Evolutionary conservation across 345 rosid species (phyloP).

Genomic region (Chamaenerion angustifolium): DNA sequence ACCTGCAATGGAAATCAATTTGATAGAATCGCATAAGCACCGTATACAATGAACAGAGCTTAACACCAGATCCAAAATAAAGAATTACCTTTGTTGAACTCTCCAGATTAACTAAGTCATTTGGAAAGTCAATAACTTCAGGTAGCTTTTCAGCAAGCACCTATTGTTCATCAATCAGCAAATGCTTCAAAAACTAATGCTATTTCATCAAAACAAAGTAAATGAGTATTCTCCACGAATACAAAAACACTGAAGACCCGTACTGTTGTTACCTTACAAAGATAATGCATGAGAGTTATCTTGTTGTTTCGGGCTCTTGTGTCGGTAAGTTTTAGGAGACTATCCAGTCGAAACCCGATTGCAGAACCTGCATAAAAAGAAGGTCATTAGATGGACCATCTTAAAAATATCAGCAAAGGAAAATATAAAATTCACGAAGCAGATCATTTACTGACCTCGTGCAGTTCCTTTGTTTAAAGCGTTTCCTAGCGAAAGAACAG

Average conservation of each 20-base stretch:
- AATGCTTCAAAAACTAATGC: too few species aligned
- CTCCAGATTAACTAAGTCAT: constrained; percentile 56
- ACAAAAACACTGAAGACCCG: not conserved
- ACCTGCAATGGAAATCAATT: constrained; percentile 25
- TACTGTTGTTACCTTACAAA: constrained; percentile 68
- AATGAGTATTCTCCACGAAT: too few species aligned
- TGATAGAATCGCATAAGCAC: too few species aligned
- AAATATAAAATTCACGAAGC: not conserved
- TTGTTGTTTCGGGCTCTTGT: constrained; percentile 80
- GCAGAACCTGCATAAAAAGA: constrained; percentile 49
- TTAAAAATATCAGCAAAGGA: not conserved
- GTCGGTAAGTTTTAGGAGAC: constrained; percentile 88
- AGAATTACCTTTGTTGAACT: constrained; percentile 55
- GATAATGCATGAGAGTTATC: constrained; percentile 96
- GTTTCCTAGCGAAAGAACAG: constrained; percentile 82
- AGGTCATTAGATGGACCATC: not conserved
- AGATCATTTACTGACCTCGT: constrained; percentile 37
- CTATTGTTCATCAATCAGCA: constrained; percentile 13
- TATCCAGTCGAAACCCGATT: constrained; percentile 80
- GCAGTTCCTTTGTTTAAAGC: constrained; percentile 96
- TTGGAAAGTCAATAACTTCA: constrained; percentile 66
- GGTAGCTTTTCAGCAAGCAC: constrained; percentile 84
- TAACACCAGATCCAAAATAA: not conserved
- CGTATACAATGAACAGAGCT: too few species aligned
- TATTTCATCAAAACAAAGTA: too few species aligned